Evolutionary conservation across 2,329 filamentous ascomycete species (phyloP).

Genomic region (Graphilbum ipis-grandicollis): DNA sequence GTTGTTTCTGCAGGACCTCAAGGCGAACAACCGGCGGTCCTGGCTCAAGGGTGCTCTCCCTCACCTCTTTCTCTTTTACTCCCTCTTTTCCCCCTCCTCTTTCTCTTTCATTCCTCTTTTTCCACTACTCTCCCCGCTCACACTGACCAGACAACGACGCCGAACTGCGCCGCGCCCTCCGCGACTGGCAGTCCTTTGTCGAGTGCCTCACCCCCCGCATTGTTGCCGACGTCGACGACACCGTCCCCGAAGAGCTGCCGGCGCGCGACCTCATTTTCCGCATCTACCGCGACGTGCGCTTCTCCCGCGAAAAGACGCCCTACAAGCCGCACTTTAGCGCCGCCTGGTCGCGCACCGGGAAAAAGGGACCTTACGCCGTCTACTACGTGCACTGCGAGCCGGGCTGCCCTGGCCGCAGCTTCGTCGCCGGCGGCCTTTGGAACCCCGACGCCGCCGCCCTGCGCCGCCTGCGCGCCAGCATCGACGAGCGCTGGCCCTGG

Average conservation of each 20-base stretch:
- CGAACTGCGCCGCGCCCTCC: conserved; percentile 60
- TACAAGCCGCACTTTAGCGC: conserved; percentile 78
- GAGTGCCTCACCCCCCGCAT: conserved; percentile 54
- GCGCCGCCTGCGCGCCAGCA: conserved; percentile 49
- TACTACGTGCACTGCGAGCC: conserved; percentile 81
- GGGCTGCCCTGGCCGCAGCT: conserved; percentile 28
- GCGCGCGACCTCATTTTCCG: conserved; percentile 75
- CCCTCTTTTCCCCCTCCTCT: not conserved
- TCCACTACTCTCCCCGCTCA: not conserved
- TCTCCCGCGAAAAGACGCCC: conserved; percentile 68
- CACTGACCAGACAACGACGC: conserved; percentile 50
- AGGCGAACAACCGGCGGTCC: conserved; percentile 37
- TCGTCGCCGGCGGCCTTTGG: conserved; percentile 73
- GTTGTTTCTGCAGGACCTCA: conserved; percentile 39
- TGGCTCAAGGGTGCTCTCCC: conserved; percentile 37
- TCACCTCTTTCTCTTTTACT: not conserved
- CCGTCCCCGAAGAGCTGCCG: conserved; percentile 73
- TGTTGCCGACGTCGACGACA: conserved; percentile 50
- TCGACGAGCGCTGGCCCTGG: conserved; percentile 54
- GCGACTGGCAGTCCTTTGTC: conserved; percentile 69
- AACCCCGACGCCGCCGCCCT: conserved; percentile 53
- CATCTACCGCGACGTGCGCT: conserved; percentile 75
- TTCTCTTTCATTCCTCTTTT: not conserved
- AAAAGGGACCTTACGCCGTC: conserved; percentile 72
- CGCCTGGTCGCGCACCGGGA: conserved; percentile 73